Evolutionary conservation across 805 yeast genomes (phyloP).

Genomic region (Zygosaccharomyces pseudorouxii): DNA sequence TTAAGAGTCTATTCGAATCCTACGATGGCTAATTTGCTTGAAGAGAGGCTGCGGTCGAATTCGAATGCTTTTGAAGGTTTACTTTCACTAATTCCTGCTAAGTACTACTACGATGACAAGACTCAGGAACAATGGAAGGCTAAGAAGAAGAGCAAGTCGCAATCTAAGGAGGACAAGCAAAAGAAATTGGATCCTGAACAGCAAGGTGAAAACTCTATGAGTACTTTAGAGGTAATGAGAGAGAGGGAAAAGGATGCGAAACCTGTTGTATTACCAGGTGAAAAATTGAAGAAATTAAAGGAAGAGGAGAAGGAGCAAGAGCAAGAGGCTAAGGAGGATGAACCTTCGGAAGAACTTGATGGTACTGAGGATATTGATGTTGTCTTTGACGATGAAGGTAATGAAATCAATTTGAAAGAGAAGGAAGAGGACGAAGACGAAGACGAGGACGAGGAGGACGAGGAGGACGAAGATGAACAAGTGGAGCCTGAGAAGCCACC

Average conservation of each 20-base stretch:
- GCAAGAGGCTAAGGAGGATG: slow-evolving; percentile 14
- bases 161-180: slow-evolving; percentile 54
- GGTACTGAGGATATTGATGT: slow-evolving; percentile 36
- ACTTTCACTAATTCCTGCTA: slow-evolving; percentile 87
- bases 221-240: slow-evolving; percentile 58
- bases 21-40: slow-evolving; percentile 54
- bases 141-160: slow-evolving; percentile 68
- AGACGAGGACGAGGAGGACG: slow-evolving; percentile 19
- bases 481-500: slow-evolving; percentile 11
- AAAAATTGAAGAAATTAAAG: slow-evolving; percentile 23
- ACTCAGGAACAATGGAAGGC: slow-evolving; percentile 88
- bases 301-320: slow-evolving; percentile 11
- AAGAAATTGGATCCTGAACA: slow-evolving; percentile 71
- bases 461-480: slow-evolving; percentile 23
- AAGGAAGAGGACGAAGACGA: slow-evolving; percentile 16
- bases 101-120: slow-evolving; percentile 87
- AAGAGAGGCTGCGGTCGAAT: slow-evolving; percentile 73
- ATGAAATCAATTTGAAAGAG: slow-evolving; percentile 37
- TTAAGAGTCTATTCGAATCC: neutral
- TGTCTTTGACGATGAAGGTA: slow-evolving; percentile 71
- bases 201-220: slow-evolving; percentile 43
- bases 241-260: slow-evolving; percentile 51
- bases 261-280: slow-evolving; percentile 39
- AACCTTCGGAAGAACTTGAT: slow-evolving; percentile 21
- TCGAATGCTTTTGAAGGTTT: slow-evolving; percentile 84